Evolutionary conservation across 2,329 filamentous ascomycete species (phyloP).

Genomic region (Juglanconis oblonga): DNA sequence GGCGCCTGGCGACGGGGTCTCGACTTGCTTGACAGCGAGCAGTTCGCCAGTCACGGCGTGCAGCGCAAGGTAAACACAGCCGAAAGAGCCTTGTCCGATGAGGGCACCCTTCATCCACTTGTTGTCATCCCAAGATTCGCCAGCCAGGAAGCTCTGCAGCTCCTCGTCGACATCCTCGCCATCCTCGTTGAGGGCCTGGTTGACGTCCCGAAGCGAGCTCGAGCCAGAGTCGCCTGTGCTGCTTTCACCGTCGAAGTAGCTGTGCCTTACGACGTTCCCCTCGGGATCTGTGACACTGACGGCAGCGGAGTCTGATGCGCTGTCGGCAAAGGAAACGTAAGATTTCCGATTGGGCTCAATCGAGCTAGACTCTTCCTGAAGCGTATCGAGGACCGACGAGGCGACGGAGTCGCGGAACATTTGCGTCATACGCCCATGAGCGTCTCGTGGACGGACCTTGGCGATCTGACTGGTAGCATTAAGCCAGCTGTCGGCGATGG

Average conservation of each 20-base stretch:
- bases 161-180: constrained; percentile 90
- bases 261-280: constrained; percentile 66
- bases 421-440: constrained; percentile 47
- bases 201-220: constrained; percentile 79
- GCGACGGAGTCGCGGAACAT: constrained; percentile 83
- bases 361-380: constrained; percentile 83
- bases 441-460: constrained; percentile 45
- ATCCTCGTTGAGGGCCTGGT: constrained; percentile 81
- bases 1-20: constrained; percentile 75
- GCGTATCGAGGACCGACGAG: constrained; percentile 82
- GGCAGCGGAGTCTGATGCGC: constrained; percentile 66
- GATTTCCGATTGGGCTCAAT: constrained; percentile 89
- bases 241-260: constrained; percentile 80
- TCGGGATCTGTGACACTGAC: constrained; percentile 76
- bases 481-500: constrained; percentile 92
- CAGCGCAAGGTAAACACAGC: constrained; percentile 89
- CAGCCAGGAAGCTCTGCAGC: constrained; percentile 82
- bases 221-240: constrained; percentile 56
- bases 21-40: constrained; percentile 97
- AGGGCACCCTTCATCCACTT: constrained; percentile 99
- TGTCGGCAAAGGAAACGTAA: constrained; percentile 85
- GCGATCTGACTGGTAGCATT: constrained; percentile 55
- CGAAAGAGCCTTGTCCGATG: constrained; percentile 96
- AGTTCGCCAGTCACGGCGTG: constrained; percentile 96
- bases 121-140: constrained; percentile 92